These are phyloP conservation scores for Colletotrichum horii DNA, from an alignment of 2,329 filamentous ascomycete genomes.

Conservation along the genomic window DNA sequence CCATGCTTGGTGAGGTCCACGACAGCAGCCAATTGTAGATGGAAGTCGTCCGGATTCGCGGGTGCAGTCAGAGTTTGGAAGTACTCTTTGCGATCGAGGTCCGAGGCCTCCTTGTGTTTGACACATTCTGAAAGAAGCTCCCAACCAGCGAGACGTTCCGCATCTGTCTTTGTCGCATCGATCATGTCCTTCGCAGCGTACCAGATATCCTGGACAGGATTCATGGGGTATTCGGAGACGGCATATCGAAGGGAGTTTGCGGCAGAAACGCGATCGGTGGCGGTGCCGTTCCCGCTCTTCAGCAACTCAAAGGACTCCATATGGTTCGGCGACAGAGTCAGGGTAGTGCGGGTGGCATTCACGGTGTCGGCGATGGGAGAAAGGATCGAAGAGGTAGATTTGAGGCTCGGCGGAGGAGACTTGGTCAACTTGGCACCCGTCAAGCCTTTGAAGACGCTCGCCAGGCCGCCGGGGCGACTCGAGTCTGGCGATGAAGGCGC, in stretches of 20 bases:
- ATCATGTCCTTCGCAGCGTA: slow-evolving; percentile 70
- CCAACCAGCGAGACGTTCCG: slow-evolving; percentile 66
- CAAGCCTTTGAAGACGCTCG: slow-evolving; percentile 68
- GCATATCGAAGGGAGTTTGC: slow-evolving; percentile 61
- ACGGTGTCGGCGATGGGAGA: slow-evolving; percentile 50
- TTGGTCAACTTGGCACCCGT: slow-evolving; percentile 61
- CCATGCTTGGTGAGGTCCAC: slow-evolving; percentile 66
- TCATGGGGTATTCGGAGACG: slow-evolving; percentile 64
- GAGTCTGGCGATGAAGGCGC: slow-evolving; percentile 59
- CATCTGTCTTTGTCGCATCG: slow-evolving; percentile 56
- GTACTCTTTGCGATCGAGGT: slow-evolving; percentile 69
- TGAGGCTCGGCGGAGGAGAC: slow-evolving; percentile 49
- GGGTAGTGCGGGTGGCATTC: slow-evolving; percentile 43
- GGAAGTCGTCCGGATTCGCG: slow-evolving; percentile 66
- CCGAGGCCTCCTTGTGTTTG: slow-evolving; percentile 66
- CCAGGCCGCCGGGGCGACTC: slow-evolving; percentile 60
- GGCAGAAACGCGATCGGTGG: slow-evolving; percentile 60
- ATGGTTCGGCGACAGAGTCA: slow-evolving; percentile 56
- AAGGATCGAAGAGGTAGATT: slow-evolving; percentile 39
- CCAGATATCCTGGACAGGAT: slow-evolving; percentile 68
- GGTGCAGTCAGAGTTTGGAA: slow-evolving; percentile 66
- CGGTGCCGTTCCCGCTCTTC: slow-evolving; percentile 47
- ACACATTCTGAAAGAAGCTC: slow-evolving; percentile 70
- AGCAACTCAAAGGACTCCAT: slow-evolving; percentile 60
- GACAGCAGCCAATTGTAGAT: slow-evolving; percentile 68